Base-by-base conservation (phyloP, 306 rosid genomes). In the Pueraria montana region DNA sequence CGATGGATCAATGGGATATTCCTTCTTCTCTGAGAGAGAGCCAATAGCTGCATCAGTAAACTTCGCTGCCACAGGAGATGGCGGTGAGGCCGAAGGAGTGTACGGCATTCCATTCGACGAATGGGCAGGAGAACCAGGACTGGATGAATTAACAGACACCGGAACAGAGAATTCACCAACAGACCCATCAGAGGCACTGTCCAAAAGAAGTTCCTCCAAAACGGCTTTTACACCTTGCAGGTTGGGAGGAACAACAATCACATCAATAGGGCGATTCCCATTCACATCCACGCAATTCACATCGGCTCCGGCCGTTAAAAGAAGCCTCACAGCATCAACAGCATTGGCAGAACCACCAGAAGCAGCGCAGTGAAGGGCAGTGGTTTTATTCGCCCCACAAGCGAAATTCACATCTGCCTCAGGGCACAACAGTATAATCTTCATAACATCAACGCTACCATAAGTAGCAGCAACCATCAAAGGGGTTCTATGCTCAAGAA, bases 351-450 rank as follows among this genome's bases (percentile, higher is more conserved):
- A 89, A 7, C 98, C 98, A 30, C 98, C 93, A 36, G 93, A 91
- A 11, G 97, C 92, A 84, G 97, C 98, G 86, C 96, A 94, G 61
- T 94, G 98, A 82, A 94, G 98, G 5, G 98, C 97, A 45, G 98
- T 94, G 82, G 84, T 92, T 81, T 90, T 89, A 72, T 83, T 88
- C 16, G 77, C 27, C 63, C 91, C 92, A 73, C 97, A 91, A 1
- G 92, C 82, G n/a, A 89, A 90, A 85, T 94, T 89, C 9, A 92
- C 96, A 61, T 89, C 94, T 4, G 67, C 80, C 52, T 87, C 89
- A 0, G 89, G 86, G 69, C 76, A 67, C 6, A 78, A 70, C 32
- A 94, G 82, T 63, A 94, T 86, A 68, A 94, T 76, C 83, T 91
- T 92, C 56, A 94, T 66, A 72, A 92, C 86, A 67, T 91, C 92